Conservation (phyloP, 2,329 filamentous ascomycete species). For the Phialophora chinensis region DNA sequence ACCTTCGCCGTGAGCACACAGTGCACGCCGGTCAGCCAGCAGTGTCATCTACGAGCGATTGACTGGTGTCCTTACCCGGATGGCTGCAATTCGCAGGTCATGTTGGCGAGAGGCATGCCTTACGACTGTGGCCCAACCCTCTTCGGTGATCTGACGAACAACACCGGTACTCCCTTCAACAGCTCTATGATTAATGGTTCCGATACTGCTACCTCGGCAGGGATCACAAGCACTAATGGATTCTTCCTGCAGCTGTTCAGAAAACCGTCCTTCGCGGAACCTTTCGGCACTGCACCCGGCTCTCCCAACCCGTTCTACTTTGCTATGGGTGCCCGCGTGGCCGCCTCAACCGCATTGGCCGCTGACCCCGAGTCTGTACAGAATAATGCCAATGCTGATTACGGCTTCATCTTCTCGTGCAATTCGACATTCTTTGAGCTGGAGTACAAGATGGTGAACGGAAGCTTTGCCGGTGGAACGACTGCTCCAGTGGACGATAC, state of each 20-base stretch:
- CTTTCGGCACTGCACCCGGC: not conserved
- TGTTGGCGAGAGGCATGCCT: not conserved
- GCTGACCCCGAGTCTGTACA: not conserved
- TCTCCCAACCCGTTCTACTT: slow-evolving; percentile 1
- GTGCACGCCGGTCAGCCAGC: not conserved
- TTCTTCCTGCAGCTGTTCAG: slow-evolving; percentile 2
- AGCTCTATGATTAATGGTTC: not conserved
- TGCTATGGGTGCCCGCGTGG: not conserved
- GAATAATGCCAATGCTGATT: not conserved
- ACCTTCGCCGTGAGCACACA: not conserved
- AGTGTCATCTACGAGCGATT: not conserved
- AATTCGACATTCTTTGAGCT: not conserved
- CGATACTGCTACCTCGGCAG: not conserved
- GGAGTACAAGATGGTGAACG: not conserved
- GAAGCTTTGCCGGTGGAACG: not conserved
- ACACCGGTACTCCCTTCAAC: slow-evolving; percentile 1
- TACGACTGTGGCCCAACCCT: not conserved
- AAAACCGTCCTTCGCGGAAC: not conserved
- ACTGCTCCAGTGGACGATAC: not conserved
- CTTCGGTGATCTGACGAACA: not conserved
- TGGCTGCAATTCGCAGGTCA: not conserved
- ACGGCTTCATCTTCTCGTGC: slow-evolving; percentile 2
- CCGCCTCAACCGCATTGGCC: not conserved
- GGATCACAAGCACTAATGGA: not conserved
- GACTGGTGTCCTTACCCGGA: not conserved